Base-by-base conservation (phyloP, 2,329 filamentous ascomycete species). In the Phialophora chinensis region DNA sequence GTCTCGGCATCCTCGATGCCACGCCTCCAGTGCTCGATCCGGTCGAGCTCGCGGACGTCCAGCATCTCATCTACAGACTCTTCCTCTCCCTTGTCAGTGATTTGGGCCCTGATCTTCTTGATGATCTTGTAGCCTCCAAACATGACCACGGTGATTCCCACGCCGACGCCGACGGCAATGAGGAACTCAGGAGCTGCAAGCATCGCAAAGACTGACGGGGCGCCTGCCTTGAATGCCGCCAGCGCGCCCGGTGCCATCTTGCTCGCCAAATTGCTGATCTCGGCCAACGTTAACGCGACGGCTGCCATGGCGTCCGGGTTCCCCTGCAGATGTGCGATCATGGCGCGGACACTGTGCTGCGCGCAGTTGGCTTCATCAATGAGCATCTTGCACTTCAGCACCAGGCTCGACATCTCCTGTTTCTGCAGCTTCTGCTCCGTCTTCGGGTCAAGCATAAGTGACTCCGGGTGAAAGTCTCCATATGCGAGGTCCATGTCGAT, bases 61-160 rank as follows among this genome's bases (percentile, higher is more conserved):
- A 86, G 74, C 72, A 89, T 80, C 72, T 89, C 85, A 60, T 88
- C 85, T 71, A 86, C 79, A 61, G 78, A 76, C 1, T 66, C 66
- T 11, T 72, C 77, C 64, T 72, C 75, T 65, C 72, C 75, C 64
- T 76, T 73, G 20, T 72, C 63, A n/a, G 67, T 68, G 11, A 68
- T 50, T 11, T 63, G 63, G 27, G 70, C 71, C 73, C 83, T 82
- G 71, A 98, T 91, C 73, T 88, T 90, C 84, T 97, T 96, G 79
- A 99, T 89, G 77, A 99, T 97, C 81, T 97, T 98, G 86, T 92
- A 98, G 4, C 95, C 94, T 62, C 95, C 95, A 67, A 99, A 92
- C 77, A 95, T 93, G 73, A 99, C 92, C 8, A 98, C 89, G 0
- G 95, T 98, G n/a, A 97, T 89, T 14, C 95, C 95, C 0, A 97